These are phyloP conservation scores for Penicillium brevicompactum DNA, from an alignment of 2,329 filamentous ascomycete genomes.

Conservation along the genomic window DNA sequence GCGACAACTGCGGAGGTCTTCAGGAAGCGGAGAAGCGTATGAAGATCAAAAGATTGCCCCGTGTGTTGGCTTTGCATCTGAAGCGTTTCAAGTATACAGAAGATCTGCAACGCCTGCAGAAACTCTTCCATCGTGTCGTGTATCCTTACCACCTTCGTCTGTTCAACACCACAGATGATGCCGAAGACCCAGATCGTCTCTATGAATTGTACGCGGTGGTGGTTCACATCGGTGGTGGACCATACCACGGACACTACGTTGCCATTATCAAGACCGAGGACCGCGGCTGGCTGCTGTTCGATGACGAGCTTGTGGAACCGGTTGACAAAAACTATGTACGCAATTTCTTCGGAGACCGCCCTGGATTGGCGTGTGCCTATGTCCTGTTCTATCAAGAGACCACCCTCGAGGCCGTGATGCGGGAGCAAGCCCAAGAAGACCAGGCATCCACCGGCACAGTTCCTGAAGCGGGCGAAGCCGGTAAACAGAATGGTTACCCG, in stretches of 20 bases:
- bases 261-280: conserved; percentile 98
- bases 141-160: conserved; percentile 96
- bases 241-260: conserved; percentile 97
- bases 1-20: conserved; percentile 91
- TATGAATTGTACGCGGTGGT: conserved; percentile 98
- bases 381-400: conserved; percentile 98
- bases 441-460: conserved; percentile 41
- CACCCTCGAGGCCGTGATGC: conserved; percentile 66
- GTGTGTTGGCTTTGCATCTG: conserved; percentile 86
- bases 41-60: conserved; percentile 95
- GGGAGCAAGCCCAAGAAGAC: conserved; percentile 82
- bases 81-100: conserved; percentile 99
- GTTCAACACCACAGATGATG: conserved; percentile 96
- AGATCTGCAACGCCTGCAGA: conserved; percentile 88
- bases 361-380: conserved; percentile 89
- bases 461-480: conserved; percentile 50
- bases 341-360: conserved; percentile 95
- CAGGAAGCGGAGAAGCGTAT: conserved; percentile 99
- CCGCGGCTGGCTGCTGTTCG: conserved; percentile 92
- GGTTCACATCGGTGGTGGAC: conserved; percentile 93
- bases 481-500: conserved; percentile 36
- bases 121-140: conserved; percentile 93
- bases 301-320: conserved; percentile 97
- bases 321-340: conserved; percentile 95
- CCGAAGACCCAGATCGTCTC: conserved; percentile 86